Base-by-base conservation (phyloP, 2,329 filamentous ascomycete genomes). In the Plenodomus biglobosus region DNA sequence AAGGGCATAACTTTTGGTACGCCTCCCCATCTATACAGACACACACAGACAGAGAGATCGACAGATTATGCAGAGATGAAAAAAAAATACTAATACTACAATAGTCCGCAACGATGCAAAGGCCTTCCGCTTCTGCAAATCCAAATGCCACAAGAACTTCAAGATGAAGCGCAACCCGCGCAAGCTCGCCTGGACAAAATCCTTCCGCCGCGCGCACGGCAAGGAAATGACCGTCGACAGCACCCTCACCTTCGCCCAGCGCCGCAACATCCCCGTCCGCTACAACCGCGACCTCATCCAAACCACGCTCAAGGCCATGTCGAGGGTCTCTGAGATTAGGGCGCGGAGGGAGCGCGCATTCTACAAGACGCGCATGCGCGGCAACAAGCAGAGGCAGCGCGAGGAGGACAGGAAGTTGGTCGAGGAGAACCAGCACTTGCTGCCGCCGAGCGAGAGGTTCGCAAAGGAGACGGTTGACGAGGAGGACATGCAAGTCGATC, bases 81-180 rank as follows among this genome's bases (percentile, higher is more conserved):
- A n/a, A 38, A 16, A 7, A 19, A 11, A 21, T 19, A 27, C 44
- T 54, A 49, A 53, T 24, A 13, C n/a, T 20, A 27, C 20, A 7
- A 21, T 34, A 61, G 61, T 64, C 45, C 59, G 61, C 55, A 64
- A 64, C 72, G 84, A 86, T 72, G 84, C 83, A 55, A 81, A 82
- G 60, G 71, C 79, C 53, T 87, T 87, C 73, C 78, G 81, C 43
- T 88, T 87, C 75, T 87, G 85, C 76, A 80, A 84, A 45, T 64
- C 58, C 30, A 70, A 70, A 66, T 70, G 67, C 57, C 85, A 87
- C 75, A 85, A 85, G 62, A 78, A 78, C 67, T 95, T 95, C 84
- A 94, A 95, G 78, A 95, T 95, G 90, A 96, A 96, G 87, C 86
- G 94, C 61, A 96, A 97, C 77, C 92, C 92, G 30, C 86, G 92